A percentile compares a stretch with the other conserved stretches of the same genome.
Conservation (phyloP, 164 flowering plant species). For the Akebia trifoliata region DNA sequence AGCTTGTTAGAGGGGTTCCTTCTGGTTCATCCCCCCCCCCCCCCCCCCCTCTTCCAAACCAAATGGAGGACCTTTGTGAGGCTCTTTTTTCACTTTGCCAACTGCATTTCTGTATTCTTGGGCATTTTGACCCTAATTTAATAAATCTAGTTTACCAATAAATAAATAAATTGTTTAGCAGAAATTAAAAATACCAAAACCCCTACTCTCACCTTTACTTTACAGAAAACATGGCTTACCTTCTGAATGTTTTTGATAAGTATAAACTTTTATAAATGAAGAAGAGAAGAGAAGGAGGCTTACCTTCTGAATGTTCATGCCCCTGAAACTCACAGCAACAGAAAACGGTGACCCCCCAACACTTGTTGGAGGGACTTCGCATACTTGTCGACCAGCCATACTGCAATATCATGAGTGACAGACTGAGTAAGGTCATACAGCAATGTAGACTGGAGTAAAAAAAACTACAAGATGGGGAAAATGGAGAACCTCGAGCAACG, state of each 20-base stretch:
- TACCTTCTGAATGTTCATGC: conserved; percentile 79
- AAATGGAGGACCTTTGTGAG: too few relatives aligned
- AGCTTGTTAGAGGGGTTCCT: too few relatives aligned
- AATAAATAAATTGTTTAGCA: too few relatives aligned
- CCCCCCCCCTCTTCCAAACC: too few relatives aligned
- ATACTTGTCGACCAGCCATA: conserved; percentile 89
- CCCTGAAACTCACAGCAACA: conserved; percentile 73
- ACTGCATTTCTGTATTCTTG: too few relatives aligned
- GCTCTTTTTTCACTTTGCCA: too few relatives aligned
- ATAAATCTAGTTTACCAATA: too few relatives aligned
- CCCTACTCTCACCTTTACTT: not conserved
- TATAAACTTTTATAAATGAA: too few relatives aligned
- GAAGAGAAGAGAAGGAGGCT: conserved; percentile 16
- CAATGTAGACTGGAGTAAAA: not conserved
- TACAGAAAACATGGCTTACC: conserved; percentile 36
- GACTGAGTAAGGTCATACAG: not conserved
- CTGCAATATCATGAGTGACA: conserved; percentile 38
- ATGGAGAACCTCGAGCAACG: conserved; percentile 62
- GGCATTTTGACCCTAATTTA: too few relatives aligned
- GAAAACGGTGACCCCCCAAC: conserved; percentile 80
- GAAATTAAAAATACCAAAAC: not conserved
- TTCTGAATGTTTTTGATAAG: conserved; percentile 73
- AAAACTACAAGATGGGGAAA: conserved; percentile 1
- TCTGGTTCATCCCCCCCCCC: too few relatives aligned
- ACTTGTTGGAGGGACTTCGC: conserved; percentile 79